Conservation (phyloP, 139 green algal genomes). For the Coelastrella sp. region DNA sequence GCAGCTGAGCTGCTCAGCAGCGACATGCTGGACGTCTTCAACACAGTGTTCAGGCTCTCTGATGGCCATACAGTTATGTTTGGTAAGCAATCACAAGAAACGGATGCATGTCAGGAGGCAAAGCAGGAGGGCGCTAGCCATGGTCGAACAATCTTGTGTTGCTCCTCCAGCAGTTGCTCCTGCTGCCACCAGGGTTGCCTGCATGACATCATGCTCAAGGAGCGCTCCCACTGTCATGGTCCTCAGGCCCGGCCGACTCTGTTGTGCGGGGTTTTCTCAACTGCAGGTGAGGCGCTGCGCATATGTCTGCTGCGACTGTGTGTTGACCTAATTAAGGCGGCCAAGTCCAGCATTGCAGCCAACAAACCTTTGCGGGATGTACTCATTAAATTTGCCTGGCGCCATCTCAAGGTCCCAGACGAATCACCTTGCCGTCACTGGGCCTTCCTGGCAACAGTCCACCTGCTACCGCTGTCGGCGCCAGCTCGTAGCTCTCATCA, state of each 20-base stretch:
- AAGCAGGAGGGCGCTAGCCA: no score
- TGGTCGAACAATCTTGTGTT: no score
- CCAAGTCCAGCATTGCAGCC: constrained; percentile 55
- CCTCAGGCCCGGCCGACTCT: no score
- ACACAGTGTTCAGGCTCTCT: constrained; percentile 9
- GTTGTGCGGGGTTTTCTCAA: no score
- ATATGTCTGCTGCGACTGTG: constrained; percentile 88
- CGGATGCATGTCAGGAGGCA: no score
- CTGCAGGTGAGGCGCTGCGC: constrained; percentile 56
- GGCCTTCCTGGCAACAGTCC: constrained; percentile 28
- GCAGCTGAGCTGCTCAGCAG: not conserved
- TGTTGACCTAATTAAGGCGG: constrained; percentile 79
- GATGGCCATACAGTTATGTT: constrained; percentile 14
- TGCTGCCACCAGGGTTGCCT: no score
- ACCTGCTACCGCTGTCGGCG: constrained; percentile 7
- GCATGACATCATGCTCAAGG: no score
- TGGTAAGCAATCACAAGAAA: not conserved
- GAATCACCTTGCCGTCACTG: constrained; percentile 33
- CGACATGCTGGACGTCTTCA: constrained; percentile 20
- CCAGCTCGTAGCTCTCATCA: not conserved
- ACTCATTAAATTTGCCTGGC: constrained; percentile 29
- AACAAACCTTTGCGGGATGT: constrained; percentile 22
- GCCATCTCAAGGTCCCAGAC: constrained; percentile 23
- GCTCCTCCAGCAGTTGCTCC: no score
- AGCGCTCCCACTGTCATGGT: no score